Evolutionary conservation across 331 rosid genomes (phyloP).

Genomic region (Quercus tomentella): DNA sequence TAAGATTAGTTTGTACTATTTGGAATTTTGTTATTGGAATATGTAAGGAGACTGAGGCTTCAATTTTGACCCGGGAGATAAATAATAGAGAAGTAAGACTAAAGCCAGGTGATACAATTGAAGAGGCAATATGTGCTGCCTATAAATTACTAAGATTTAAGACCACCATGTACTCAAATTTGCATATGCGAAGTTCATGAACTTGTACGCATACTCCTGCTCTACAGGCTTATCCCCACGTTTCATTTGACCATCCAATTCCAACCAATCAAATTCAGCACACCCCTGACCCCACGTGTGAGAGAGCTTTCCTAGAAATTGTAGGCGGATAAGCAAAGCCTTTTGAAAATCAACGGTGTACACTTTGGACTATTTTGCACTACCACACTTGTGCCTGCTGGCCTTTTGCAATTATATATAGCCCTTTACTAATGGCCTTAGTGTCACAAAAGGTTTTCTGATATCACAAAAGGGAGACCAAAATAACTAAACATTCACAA

Average conservation of each 20-base stretch:
- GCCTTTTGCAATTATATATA: background rate
- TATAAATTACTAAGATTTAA: no score
- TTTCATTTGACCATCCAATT: conserved; percentile 19
- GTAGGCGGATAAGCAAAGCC: background rate
- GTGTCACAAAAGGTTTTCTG: background rate
- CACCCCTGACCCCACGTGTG: background rate
- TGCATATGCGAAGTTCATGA: background rate
- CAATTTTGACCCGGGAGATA: no score
- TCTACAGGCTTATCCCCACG: conserved; percentile 6
- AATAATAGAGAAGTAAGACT: no score
- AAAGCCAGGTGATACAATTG: no score
- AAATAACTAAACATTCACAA: background rate
- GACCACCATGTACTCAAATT: background rate
- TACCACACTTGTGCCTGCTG: background rate
- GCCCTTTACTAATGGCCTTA: background rate
- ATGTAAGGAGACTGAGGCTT: no score
- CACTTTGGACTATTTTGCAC: conserved; percentile 4
- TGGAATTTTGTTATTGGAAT: no score
- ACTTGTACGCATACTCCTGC: background rate
- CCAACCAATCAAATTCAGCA: background rate
- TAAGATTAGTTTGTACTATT: no score
- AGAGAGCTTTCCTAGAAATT: background rate
- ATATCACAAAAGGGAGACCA: background rate
- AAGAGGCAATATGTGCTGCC: no score
- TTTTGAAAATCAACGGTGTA: background rate